Base-by-base conservation (phyloP, 257 asterid genomes). In the Rhazya stricta region DNA sequence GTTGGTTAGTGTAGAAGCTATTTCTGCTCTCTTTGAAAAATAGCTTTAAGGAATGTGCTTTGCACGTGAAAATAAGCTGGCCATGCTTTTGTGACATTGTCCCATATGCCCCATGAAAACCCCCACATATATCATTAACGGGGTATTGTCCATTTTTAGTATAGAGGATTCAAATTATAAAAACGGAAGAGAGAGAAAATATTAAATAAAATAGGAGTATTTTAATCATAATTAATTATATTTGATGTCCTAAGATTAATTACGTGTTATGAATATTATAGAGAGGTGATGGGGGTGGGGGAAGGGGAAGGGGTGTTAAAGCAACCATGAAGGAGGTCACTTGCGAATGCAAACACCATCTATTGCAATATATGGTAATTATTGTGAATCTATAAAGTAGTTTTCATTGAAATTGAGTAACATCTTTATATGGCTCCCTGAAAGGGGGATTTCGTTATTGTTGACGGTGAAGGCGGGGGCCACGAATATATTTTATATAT, bases 61-160 rank as follows among this genome's bases (percentile, higher is more conserved):
- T 80, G 84, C 91, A 88, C 88, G 86, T 85, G 87, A n/a, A n/a
- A n/a, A 85, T 82, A 77, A 81, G 82, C 83, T 79, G 80, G 84
- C 60, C 50, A 10, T 21, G 53, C 13, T 25, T n/a, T 6, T 58
- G 4, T 60, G 32, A 1, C 58, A 29, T 41, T 72, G 42, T 23
- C 61, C 23, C n/a, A 23, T 34, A 19, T 50, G 27, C 19, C 23
- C 45, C 21, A 60, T 19, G n/a, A 5, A 48, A 6, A 15, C 13
- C 19, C 54, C 54, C n/a, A n/a, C n/a, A n/a, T n/a, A n/a, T n/a
- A n/a, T n/a, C n/a, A n/a, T n/a, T n/a, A n/a, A n/a, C n/a, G n/a
- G n/a, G n/a, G n/a, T n/a, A n/a, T n/a, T n/a, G n/a, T n/a, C n/a
- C n/a, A n/a, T n/a, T n/a, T n/a, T n/a, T n/a, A n/a, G n/a, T n/a